Conservation (phyloP, 306 rosid species). For the Pyrus bretschneideri region DNA sequence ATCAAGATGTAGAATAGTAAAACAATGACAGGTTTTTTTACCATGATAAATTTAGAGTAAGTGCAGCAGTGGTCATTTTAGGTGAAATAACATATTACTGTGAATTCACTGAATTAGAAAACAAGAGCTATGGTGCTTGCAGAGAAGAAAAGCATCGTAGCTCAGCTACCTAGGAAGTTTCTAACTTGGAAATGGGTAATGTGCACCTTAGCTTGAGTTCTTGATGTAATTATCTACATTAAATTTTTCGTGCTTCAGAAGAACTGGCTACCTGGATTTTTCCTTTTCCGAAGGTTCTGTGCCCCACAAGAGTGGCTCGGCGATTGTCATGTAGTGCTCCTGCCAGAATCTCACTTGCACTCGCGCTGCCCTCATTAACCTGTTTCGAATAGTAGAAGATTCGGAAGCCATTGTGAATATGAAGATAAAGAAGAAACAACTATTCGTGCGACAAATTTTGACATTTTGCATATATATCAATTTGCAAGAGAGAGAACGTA, state of each 20-base stretch:
- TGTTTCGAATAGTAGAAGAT: constrained; percentile 16
- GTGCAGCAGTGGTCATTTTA: neutral
- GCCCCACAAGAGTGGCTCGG: constrained; percentile 81
- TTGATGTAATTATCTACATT: neutral
- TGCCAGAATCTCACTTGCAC: constrained; percentile 94
- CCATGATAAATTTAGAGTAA: neutral
- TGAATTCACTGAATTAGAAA: neutral
- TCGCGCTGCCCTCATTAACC: constrained; percentile 99
- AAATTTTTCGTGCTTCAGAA: too few species aligned
- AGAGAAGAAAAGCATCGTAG: neutral
- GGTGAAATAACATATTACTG: neutral
- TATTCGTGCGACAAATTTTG: neutral
- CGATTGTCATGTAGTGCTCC: constrained; percentile 96
- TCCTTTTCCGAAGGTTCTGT: constrained; percentile 96
- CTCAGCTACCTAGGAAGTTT: neutral
- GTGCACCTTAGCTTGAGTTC: neutral
- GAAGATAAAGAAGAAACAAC: neutral
- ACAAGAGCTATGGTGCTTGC: neutral
- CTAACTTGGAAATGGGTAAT: neutral
- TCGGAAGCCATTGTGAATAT: neutral
- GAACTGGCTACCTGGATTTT: constrained; percentile 64
- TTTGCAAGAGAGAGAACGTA: neutral
- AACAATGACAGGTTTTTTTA: constrained; percentile 1
- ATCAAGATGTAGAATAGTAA: neutral
- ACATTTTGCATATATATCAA: neutral